Base-by-base conservation (phyloP, 2,329 filamentous ascomycete species). In the Ophiostoma perfectum region DNA sequence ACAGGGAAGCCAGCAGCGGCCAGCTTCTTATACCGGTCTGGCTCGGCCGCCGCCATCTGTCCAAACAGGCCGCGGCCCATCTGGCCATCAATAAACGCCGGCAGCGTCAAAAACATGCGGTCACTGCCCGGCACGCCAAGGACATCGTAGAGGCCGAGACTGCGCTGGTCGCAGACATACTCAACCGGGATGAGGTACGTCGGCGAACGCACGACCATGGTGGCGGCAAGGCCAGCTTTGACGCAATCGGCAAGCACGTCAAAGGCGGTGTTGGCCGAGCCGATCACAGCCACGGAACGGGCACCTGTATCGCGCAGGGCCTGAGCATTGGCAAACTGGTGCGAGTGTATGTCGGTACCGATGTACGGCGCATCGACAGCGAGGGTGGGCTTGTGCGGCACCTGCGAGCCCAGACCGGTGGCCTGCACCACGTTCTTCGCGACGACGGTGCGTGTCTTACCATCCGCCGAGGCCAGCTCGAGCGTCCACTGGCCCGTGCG, bases 171-270 rank as follows among this genome's bases (percentile, higher is more conserved):
- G 27, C 55, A 60, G 1, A 60, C 55, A 27, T 60, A 60, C 11
- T 36, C 18, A 5, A 60, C 55, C 3, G 55, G 55, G 27, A 60
- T 60, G 11, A 60, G 4, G 55, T 60, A 60, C 3, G 55, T 60
- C 27, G 55, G 55, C 55, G 55, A 60, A 27, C 55, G 55, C 9
- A 60, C 55, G 55, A 60, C 55, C 55, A 60, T 60, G 27, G 55
- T 60, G 4, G 55, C 36, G 27, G 27, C 55, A 5, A 60, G 55
- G 11, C 55, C 55, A 11, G 55, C 27, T 7, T 38, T 12, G 2
- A 60, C 27, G 11, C 55, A 60, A 27, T 60, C 55, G 11, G 55
- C 12, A 5, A 60, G 55, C 3, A 60, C 55, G 11, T 60, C 55
- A 60, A 60, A 60, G 27, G 55, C 55, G 7, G 55, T 60, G 55